Conservation (phyloP, 1,284 basidiomycete species). For the Rhizoctonia solani region DNA sequence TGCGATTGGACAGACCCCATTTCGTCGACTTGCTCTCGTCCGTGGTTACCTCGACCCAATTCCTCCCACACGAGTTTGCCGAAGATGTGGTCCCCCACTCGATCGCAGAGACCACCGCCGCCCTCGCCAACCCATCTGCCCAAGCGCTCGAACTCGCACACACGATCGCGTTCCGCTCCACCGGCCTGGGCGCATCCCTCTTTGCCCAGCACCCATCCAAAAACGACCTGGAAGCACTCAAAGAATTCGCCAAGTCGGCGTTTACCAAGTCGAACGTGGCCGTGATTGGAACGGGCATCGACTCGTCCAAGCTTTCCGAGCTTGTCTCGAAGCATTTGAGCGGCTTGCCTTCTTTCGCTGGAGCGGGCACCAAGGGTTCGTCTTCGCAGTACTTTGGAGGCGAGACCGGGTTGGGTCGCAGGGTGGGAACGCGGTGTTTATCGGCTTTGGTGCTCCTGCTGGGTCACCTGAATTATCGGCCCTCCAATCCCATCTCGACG, state of each 20-base stretch:
- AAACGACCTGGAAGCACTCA: slow-evolving; percentile 70
- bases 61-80: slow-evolving; percentile 81
- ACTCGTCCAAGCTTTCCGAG: slow-evolving; percentile 65
- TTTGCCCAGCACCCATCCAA: slow-evolving; percentile 73
- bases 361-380: slow-evolving; percentile 48
- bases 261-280: slow-evolving; percentile 82
- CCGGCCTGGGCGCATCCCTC: slow-evolving; percentile 84
- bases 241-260: slow-evolving; percentile 68
- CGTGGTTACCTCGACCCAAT: slow-evolving; percentile 79
- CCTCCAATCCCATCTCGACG: slow-evolving; percentile 76
- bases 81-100: slow-evolving; percentile 84
- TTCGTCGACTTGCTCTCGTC: slow-evolving; percentile 88
- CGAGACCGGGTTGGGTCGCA: slow-evolving; percentile 72
- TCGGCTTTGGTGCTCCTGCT: slow-evolving; percentile 75
- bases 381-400: slow-evolving; percentile 78
- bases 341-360: slow-evolving; percentile 41
- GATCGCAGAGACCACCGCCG: slow-evolving; percentile 68
- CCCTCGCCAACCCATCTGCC: slow-evolving; percentile 63
- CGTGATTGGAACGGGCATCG: slow-evolving; percentile 84
- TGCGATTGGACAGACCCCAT: slow-evolving; percentile 68
- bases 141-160: slow-evolving; percentile 84
- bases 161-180: slow-evolving; percentile 80
- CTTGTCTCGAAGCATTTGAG: slow-evolving; percentile 75
- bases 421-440: slow-evolving; percentile 73
- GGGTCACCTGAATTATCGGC: slow-evolving; percentile 73